phyloP scores from a whole-genome alignment of 768 basidiomycete genomes.

The Lactarius akahatsu region DNA sequence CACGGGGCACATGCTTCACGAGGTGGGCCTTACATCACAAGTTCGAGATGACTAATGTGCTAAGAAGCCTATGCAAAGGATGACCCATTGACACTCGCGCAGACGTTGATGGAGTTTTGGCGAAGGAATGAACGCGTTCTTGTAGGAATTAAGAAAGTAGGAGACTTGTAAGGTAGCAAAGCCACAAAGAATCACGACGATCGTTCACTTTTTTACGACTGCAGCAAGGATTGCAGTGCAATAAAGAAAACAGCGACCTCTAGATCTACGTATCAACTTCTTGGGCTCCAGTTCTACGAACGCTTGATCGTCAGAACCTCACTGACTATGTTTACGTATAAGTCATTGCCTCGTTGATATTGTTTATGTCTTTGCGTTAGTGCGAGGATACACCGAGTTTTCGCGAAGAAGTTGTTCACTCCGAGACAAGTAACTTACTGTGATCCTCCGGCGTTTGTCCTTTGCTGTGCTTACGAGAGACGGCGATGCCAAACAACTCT shows the following conservation, averaged over 20 bases:
- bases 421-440: background rate
- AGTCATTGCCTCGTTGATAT: background rate
- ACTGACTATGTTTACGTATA: background rate
- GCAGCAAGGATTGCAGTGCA: background rate
- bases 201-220: background rate
- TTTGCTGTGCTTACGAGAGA: background rate
- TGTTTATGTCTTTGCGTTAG: background rate
- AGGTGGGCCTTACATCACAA: slow-evolving; percentile 49
- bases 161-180: slow-evolving; percentile 39
- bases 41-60: background rate
- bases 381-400: background rate
- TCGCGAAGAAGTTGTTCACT: background rate
- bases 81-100: slow-evolving; percentile 76
- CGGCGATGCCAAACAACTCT: background rate
- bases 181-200: background rate
- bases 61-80: slow-evolving; percentile 53
- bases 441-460: background rate
- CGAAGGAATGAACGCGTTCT: slow-evolving; percentile 75
- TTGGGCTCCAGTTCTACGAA: background rate
- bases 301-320: background rate
- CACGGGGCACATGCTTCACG: slow-evolving; percentile 93
- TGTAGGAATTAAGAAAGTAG: slow-evolving; percentile 59
- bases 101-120: slow-evolving; percentile 88
- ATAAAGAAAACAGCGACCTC: background rate
- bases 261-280: background rate